Evolutionary conservation across 129 eudicot species (phyloP), one percentile per base, ranked within the genome.

Genomic region (Escallonia rubra): DNA sequence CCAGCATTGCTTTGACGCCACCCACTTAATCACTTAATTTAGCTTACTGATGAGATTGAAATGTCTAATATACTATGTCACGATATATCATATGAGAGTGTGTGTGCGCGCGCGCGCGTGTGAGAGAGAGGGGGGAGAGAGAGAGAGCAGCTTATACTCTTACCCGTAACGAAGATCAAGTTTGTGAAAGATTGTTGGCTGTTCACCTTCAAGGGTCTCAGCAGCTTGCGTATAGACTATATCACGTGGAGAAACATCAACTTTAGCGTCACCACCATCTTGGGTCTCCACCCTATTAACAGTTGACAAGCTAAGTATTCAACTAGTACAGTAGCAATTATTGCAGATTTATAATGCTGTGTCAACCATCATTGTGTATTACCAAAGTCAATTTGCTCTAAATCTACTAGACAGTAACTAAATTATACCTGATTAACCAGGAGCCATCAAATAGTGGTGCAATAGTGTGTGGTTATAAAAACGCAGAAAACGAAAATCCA

Each of bases 111-210:
- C 10, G 64, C 42, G 45, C 11, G 43, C 52, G 43, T 14, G 53
- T 9, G 48, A 3, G 50, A 1, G 50, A 1, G 50, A 46, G 50
- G 8, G 50, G 8, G 50, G 34, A 13, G 40, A 48, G 60, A 42
- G 41, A 48, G 76, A 40, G 61, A 44, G 72, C n/a, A 67, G 75
- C 14, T 43, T 16, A 50, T 6, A 43, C 55, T 44, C 87, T 52
- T 88, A 92, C 98, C 96, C 98, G 74, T 88, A 92, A 57, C 98
- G 96, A 76, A 86, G 93, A 76, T 92, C 98, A 72, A 92, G 98
- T 69, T 86, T 82, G 72, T 83, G 86, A 69, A 88, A 80, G 63
- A 88, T 67, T 23, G 71, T 72, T 54, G 98, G 95, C 65, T 88
- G 79, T 72, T 92, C 91, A 40, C 69, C 80, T 69, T 76, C 83